Evolutionary conservation across 805 yeast species (phyloP).

Genomic region (Lachancea dasiensis): DNA sequence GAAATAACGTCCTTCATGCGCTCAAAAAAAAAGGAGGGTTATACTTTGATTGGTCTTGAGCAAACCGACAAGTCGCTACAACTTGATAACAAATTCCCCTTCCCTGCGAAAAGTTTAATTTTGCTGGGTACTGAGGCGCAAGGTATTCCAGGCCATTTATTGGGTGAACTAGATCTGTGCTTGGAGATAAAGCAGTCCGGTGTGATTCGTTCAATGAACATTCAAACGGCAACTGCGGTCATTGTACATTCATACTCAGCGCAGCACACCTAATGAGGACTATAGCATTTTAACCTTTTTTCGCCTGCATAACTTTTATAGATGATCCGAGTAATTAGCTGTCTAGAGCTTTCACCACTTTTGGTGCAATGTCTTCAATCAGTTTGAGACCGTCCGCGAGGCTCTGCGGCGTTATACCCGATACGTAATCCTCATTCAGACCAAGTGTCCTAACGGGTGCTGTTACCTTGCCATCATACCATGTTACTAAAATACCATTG

Average conservation of each 20-base stretch:
- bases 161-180: conserved; percentile 79
- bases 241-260: conserved; percentile 82
- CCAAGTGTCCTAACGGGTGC: conserved; percentile 72
- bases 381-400: conserved; percentile 51
- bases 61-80: conserved; percentile 88
- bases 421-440: conserved; percentile 43
- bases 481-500: conserved; percentile 71
- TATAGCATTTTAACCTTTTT: conserved; percentile 32
- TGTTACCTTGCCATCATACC: conserved; percentile 58
- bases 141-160: conserved; percentile 82
- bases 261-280: conserved; percentile 20
- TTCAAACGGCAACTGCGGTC: conserved; percentile 94
- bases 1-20: conserved; percentile 52
- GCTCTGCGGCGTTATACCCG: conserved; percentile 47
- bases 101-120: conserved; percentile 75
- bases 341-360: conserved; percentile 56
- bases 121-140: conserved; percentile 82
- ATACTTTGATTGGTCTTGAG: conserved; percentile 82
- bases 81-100: conserved; percentile 53
- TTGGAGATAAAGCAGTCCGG: conserved; percentile 91
- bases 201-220: conserved; percentile 90
- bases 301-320: not conserved
- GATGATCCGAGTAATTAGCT: conserved; percentile 3
- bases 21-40: conserved; percentile 65
- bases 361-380: conserved; percentile 54